Conservation (phyloP, 192 early-diverging fungal genomes). For the Lunasporangiospora selenospora region DNA sequence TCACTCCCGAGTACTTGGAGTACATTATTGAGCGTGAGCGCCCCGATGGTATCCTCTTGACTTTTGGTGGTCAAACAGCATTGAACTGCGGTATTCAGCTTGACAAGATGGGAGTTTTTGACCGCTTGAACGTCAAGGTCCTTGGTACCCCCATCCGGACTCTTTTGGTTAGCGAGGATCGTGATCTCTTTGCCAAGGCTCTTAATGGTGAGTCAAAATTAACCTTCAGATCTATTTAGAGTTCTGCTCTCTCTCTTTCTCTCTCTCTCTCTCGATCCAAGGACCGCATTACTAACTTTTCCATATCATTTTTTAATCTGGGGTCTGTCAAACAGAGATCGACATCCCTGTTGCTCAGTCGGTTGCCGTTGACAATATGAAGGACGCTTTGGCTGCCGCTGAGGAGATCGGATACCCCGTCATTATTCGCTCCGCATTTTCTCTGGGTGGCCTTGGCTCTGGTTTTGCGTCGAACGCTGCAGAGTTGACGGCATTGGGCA, state of each 20-base stretch:
- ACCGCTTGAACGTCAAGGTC: constrained; percentile 85
- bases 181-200: constrained; percentile 94
- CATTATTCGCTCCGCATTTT: constrained; percentile 94
- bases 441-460: constrained; percentile 96
- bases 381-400: constrained; percentile 88
- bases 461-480: constrained; percentile 84
- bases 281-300: neutral
- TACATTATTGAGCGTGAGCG: constrained; percentile 93
- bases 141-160: constrained; percentile 96
- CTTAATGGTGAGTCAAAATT: constrained; percentile 67
- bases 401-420: constrained; percentile 90
- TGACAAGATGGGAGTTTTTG: constrained; percentile 81
- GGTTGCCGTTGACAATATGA: constrained; percentile 84
- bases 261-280: neutral
- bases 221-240: constrained; percentile 3
- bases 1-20: constrained; percentile 90
- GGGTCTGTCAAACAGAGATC: constrained; percentile 66
- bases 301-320: neutral
- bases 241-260: neutral
- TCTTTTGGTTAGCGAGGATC: constrained; percentile 90
- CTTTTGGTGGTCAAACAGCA: constrained; percentile 97
- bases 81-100: constrained; percentile 95
- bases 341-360: constrained; percentile 90
- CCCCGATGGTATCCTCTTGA: constrained; percentile 94
- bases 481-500: constrained; percentile 80